Base-by-base conservation (phyloP, 768 basidiomycete species). In the Gymnopilus junonius region DNA sequence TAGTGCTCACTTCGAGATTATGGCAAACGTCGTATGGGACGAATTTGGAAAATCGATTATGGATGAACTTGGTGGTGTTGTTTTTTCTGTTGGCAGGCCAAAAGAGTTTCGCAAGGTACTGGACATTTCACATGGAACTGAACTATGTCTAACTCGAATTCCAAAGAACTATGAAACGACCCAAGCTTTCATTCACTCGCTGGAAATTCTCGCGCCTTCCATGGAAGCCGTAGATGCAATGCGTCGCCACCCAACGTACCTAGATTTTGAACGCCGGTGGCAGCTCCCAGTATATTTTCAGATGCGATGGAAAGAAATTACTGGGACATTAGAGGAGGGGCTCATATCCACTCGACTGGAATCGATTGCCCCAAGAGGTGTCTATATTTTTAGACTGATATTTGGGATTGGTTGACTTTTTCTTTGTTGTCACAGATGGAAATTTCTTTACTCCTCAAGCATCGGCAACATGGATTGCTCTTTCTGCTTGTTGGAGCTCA, bases 241-340 rank as follows among this genome's bases (percentile, higher is more conserved):
- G 85, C 87, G 94, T 3, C 71, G 79, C 4, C 92, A 94, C 73
- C 85, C 88, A 0, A 80, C 88, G 3, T 97, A 89, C 73, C 65
- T 70, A 23, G 75, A 87, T 1, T 97, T 99, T 71, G 87, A 91
- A 71, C 83, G 86, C 63, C 85, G 95, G 35, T 99, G 97, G 96
- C 97, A 99, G 72, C 83, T 99, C 2, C 93, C 94, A 1, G 92
- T 99, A 8, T 99, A 99, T 73, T 99, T 97, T 74, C 97, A 99
- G 71, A 80, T 99, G 63, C 85, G 97, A 45, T 97, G 96, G 94
- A 97, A 97, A 76, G 97, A 97, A 71, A 92, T 97, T 55, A 87
- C 95, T 0, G 77, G 83, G 0, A 82, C 80, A 54, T 77, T 97
- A 15, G 97, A 99, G 76, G 88, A 90, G 12, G 75, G 78, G 2